Base-by-base conservation (phyloP, 352 stramenopile species). In the Phytophthora sansomeana region DNA sequence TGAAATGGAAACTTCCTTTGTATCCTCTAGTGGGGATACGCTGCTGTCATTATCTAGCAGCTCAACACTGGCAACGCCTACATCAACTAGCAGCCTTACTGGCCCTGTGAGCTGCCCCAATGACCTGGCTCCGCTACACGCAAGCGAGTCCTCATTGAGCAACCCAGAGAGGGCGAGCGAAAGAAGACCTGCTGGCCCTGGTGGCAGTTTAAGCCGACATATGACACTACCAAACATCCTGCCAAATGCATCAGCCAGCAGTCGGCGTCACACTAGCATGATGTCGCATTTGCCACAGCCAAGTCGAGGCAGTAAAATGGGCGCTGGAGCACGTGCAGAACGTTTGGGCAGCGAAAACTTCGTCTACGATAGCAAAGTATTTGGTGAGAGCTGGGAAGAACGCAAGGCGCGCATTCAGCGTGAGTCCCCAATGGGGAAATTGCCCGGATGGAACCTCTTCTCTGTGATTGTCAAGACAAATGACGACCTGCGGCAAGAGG, bases 391-490 rank as follows among this genome's bases (percentile, higher is more conserved):
- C 49, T 93, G 85, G 85, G 80, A 85, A 24, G 80, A 83, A 29
- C 67, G 78, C 1, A 78, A 85, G 36, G 75, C 78, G 28, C 81
- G 83, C 6, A 92, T 93, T 19, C 83, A 80, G 21, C 57, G 46
- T 3, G 81, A 75, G 93, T 96, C 80, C 21, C 87, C 74, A 29
- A 92, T 84, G 78, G 91, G 80, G n/a, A 76, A 89, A 6, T 56
- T 91, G 19, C 78, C 85, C 10, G 92, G 90, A 5, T 98, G 92
- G 91, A 79, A 98, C 55, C 74, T 98, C 9, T 87, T 92, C 36
- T 93, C 89, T 11, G 89, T 98, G 46, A 99, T 99, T 72, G 90
- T 99, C 9, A 99, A 99, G 76, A 98, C 91, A 1, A 98, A 99
- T 69, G 97, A 99, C 68, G 97, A 99, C 58, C 76, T 99, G 56